Base-by-base conservation (phyloP, 352 stramenopile genomes). In the Globisporangium nodosum region DNA sequence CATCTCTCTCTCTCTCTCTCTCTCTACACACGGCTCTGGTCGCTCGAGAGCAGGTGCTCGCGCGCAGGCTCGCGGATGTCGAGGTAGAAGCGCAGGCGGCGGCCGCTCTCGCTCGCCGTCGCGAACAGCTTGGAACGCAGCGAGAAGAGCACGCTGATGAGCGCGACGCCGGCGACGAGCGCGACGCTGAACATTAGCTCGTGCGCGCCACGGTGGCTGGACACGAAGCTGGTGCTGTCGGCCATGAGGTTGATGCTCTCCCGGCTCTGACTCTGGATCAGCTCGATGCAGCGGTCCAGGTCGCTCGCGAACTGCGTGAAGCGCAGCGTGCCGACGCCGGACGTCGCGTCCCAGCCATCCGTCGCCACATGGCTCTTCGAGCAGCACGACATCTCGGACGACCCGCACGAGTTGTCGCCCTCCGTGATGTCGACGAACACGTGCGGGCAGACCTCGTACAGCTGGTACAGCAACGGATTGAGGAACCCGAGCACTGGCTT, bases 381-480 rank as follows among this genome's bases (percentile, higher is more conserved):
- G 31, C 83, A 92, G 54, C 83, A 92, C 31, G 54, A 31, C 68
- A 78, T 77, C 16, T 61, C 70, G 1, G 56, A 64, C 1, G 63
- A 70, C 3, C 78, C 80, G 21, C 83, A 92, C 33, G 74, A 62
- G 30, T 74, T 90, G 16, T 85, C 63, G 4, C 83, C 83, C 33
- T 85, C 60, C 0, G 74, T 81, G 53, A 92, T 76, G 56, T 92
- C 83, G 0, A 58, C 49, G 56, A 92, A 92, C 31, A 92, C 76
- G n/a, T 85, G 65, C 3, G 83, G 81, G 46, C 81, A 90, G 20
- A 74, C 63, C 0, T 73, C 63, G 37, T 78, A 62, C 9, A 90
- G 56, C 31, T 81, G 64, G 69, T 92, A 92, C 27, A 92, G 66
- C 20, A 89, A 58, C 7, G 83, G 83, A 31, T 90, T 89, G 5